Evolutionary conservation across 2,329 filamentous ascomycete species (phyloP).

Genomic region (Pseudocercospora fuligena): DNA sequence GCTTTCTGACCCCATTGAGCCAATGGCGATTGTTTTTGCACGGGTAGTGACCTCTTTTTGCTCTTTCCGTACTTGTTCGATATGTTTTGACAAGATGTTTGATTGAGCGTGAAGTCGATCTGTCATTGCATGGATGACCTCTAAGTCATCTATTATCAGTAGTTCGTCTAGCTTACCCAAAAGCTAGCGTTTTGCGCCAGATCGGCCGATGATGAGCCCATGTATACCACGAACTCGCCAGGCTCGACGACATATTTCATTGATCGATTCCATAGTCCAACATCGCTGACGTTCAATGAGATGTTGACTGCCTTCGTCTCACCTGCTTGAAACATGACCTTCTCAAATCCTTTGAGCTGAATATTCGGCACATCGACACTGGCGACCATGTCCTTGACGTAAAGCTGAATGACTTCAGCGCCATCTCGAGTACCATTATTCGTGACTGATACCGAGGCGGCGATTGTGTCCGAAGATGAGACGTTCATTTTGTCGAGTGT

Average conservation of each 20-base stretch:
- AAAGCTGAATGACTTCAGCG: constrained; percentile 62
- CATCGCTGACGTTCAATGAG: constrained; percentile 54
- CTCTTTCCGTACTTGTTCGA: neutral
- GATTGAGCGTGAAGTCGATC: neutral
- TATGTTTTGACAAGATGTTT: neutral
- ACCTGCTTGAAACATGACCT: constrained; percentile 35
- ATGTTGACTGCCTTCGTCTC: constrained; percentile 27
- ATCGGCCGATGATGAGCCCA: constrained; percentile 64
- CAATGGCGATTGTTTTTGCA: too few relatives aligned
- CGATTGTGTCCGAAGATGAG: constrained; percentile 56
- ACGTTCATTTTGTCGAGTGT: constrained; percentile 20
- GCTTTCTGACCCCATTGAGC: too few relatives aligned
- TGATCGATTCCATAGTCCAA: constrained; percentile 61
- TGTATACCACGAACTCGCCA: constrained; percentile 67
- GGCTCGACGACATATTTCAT: constrained; percentile 78
- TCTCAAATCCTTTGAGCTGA: constrained; percentile 47
- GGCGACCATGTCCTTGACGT: constrained; percentile 49
- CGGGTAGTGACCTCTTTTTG: neutral
- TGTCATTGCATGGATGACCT: neutral
- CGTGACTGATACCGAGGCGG: constrained; percentile 61
- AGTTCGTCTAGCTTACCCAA: constrained; percentile 47
- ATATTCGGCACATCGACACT: constrained; percentile 57
- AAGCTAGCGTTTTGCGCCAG: constrained; percentile 62
- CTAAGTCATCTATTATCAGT: neutral
- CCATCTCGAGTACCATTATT: constrained; percentile 64